Evolutionary conservation across 1,284 basidiomycete species (phyloP).

Genomic region (Trichosporon faecale): DNA sequence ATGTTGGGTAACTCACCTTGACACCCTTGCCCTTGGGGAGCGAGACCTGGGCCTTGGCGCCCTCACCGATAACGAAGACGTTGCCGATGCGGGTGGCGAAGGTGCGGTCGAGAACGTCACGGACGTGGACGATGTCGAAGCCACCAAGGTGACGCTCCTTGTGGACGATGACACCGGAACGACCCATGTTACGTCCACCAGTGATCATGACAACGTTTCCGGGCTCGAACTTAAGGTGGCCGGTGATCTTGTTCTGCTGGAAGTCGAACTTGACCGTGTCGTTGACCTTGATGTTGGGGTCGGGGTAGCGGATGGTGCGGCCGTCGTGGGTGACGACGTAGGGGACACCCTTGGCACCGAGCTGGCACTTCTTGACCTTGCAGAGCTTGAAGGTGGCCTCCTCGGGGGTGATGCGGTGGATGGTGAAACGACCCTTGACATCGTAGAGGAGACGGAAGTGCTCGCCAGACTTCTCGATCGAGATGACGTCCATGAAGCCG

Average conservation of each 20-base stretch:
- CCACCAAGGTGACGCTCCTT: slow-evolving; percentile 96
- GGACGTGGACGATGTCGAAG: slow-evolving; percentile 97
- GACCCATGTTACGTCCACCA: slow-evolving; percentile 99
- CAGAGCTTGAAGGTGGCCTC: slow-evolving; percentile 97
- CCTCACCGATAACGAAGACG: slow-evolving; percentile 97
- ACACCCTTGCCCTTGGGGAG: slow-evolving; percentile 97
- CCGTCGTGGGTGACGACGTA: slow-evolving; percentile 99
- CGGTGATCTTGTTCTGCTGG: slow-evolving; percentile 89
- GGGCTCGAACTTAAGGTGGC: slow-evolving; percentile 93
- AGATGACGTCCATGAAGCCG: slow-evolving; percentile 97
- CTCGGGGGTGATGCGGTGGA: slow-evolving; percentile 98
- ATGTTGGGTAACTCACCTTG: slow-evolving; percentile 60
- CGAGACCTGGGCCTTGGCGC: slow-evolving; percentile 93
- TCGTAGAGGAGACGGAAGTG: slow-evolving; percentile 99
- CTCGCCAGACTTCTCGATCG: slow-evolving; percentile 97
- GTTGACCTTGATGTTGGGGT: slow-evolving; percentile 92
- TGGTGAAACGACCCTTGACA: slow-evolving; percentile 98
- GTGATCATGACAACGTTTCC: slow-evolving; percentile 98
- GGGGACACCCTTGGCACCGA: slow-evolving; percentile 92
- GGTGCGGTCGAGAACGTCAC: slow-evolving; percentile 90
- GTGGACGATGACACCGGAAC: slow-evolving; percentile 92
- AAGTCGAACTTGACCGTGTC: slow-evolving; percentile 98
- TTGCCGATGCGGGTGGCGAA: slow-evolving; percentile 95
- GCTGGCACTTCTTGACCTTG: slow-evolving; percentile 88
- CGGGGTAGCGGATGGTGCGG: slow-evolving; percentile 98